Percentiles rank a stretch among this genome's conserved stretches.
Conservation (phyloP, 345 rosid genomes). For the Citrus glauca region DNA sequence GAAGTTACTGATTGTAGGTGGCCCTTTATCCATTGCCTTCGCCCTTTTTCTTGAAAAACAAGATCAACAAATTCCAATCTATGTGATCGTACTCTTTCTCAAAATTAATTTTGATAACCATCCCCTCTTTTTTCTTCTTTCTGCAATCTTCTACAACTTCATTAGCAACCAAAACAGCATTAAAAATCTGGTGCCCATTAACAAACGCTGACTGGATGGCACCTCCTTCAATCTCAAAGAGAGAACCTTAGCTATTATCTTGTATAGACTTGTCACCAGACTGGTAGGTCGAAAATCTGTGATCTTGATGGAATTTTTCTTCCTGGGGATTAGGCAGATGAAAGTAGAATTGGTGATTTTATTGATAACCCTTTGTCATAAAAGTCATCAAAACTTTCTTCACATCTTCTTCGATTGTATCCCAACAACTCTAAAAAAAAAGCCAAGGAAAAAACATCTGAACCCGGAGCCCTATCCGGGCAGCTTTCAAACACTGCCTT, state of each 20-base stretch:
- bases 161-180: no score
- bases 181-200: no score
- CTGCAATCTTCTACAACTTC: no score
- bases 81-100: background rate
- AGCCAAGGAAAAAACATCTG: background rate
- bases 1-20: background rate
- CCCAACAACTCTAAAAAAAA: background rate
- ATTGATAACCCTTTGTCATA: background rate
- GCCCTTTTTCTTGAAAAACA: background rate
- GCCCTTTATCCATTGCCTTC: background rate
- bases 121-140: background rate
- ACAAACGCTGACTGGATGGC: no score
- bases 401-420: background rate
- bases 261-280: no score
- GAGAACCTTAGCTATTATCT: no score
- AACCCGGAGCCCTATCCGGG: background rate
- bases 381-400: background rate
- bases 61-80: background rate
- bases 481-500: background rate
- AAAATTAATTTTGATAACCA: background rate
- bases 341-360: no score
- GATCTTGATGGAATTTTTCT: no score
- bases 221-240: no score
- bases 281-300: no score
- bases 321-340: no score